Evolutionary conservation across 495 filamentous ascomycete species (phyloP).

Genomic region (Aspergillus steynii): DNA sequence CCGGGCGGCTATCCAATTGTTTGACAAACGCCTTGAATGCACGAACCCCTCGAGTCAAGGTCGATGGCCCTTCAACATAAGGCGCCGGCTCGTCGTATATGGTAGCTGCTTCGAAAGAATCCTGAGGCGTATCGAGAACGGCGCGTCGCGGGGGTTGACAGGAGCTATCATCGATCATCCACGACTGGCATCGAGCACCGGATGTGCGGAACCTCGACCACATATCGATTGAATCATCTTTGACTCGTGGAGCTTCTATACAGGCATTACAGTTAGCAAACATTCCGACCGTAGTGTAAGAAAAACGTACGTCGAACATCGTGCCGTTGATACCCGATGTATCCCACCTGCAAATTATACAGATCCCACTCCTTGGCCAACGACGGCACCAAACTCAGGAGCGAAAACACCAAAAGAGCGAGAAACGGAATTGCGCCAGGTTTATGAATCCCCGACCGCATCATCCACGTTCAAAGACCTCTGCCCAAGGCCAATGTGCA

Average conservation of each 20-base stretch:
- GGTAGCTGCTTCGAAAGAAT: slow-evolving; percentile 22
- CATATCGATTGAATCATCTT: slow-evolving; percentile 20
- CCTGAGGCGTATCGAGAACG: slow-evolving; percentile 13
- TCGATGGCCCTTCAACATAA: slow-evolving; percentile 26
- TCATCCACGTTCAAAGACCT: slow-evolving; percentile 27
- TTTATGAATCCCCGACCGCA: slow-evolving; percentile 43
- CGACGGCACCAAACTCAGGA: slow-evolving; percentile 40
- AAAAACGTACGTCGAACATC: slow-evolving; percentile 33
- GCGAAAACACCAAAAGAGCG: slow-evolving; percentile 36
- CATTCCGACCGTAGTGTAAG: background rate
- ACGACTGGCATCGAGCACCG: slow-evolving; percentile 18
- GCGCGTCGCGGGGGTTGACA: slow-evolving; percentile 14
- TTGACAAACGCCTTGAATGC: slow-evolving; percentile 39
- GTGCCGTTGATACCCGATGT: slow-evolving; percentile 27
- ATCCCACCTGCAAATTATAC: slow-evolving; percentile 31
- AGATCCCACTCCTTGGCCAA: slow-evolving; percentile 33
- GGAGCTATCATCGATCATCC: slow-evolving; percentile 13
- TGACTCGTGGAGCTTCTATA: slow-evolving; percentile 18
- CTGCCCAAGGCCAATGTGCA: slow-evolving; percentile 6
- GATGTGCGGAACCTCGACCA: slow-evolving; percentile 13
- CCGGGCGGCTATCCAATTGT: slow-evolving; percentile 31
- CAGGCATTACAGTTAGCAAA: slow-evolving; percentile 7
- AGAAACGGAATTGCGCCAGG: slow-evolving; percentile 43
- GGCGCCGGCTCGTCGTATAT: slow-evolving; percentile 24
- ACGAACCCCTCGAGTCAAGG: slow-evolving; percentile 33